Percentiles rank a stretch among this genome's conserved stretches.
These are phyloP conservation scores for Polytrichum commune DNA, from an alignment of 225 moss, liverwort and hornwort genomes.

Conservation along the genomic window DNA sequence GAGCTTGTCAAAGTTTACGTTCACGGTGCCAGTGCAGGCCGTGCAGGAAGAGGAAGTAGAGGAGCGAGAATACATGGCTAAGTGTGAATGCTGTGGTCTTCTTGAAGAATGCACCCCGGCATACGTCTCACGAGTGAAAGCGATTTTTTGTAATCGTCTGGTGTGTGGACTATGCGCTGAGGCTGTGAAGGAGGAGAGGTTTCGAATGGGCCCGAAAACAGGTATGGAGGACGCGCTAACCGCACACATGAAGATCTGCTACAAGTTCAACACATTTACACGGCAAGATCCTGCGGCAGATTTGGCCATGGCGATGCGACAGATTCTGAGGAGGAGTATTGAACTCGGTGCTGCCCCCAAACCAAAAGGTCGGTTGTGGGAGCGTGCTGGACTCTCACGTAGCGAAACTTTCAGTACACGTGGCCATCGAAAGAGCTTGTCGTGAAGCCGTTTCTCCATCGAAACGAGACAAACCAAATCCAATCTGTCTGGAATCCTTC, in stretches of 20 bases:
- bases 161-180: constrained; percentile 84
- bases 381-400: constrained; percentile 45
- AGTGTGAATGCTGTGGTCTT: constrained; percentile 82
- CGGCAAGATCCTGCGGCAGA: constrained; percentile 53
- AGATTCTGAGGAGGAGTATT: constrained; percentile 37
- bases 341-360: constrained; percentile 37
- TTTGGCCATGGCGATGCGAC: constrained; percentile 50
- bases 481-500: neutral
- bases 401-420: constrained; percentile 56
- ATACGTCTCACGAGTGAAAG: constrained; percentile 63
- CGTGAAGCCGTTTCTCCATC: constrained; percentile 7
- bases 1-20: constrained; percentile 48
- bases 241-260: constrained; percentile 57
- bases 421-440: constrained; percentile 36
- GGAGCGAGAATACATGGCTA: constrained; percentile 63
- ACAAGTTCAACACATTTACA: constrained; percentile 49
- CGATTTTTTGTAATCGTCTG: constrained; percentile 59
- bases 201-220: constrained; percentile 41
- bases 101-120: constrained; percentile 80
- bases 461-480: neutral
- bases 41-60: constrained; percentile 37
- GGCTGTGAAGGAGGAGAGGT: constrained; percentile 85
- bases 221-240: constrained; percentile 67
- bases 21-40: constrained; percentile 27
- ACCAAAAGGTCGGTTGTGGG: constrained; percentile 46